These are phyloP conservation scores for Strobilomyces dryophilus DNA, from an alignment of 768 basidiomycete genomes.

Conservation along the genomic window DNA sequence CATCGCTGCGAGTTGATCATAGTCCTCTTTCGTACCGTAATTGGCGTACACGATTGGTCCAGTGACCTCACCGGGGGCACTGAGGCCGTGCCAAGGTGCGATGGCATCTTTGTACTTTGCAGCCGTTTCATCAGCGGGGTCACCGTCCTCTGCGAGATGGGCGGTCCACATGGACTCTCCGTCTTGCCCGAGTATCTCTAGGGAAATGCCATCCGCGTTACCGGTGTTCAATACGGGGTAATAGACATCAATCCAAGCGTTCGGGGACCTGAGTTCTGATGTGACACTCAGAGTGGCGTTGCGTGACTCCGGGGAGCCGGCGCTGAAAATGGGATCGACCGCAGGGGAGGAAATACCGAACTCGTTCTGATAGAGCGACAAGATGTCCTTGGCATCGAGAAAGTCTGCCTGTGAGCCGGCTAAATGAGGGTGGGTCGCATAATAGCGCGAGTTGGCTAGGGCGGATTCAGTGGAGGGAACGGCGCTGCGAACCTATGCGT, in stretches of 20 bases:
- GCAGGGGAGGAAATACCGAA: constrained; percentile 46
- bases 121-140: constrained; percentile 68
- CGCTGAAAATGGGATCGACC: constrained; percentile 56
- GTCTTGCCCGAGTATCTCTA: constrained; percentile 60
- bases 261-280: constrained; percentile 43
- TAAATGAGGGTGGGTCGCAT: constrained; percentile 67
- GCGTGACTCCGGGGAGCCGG: constrained; percentile 65
- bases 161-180: constrained; percentile 62
- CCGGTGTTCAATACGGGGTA: constrained; percentile 81
- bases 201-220: constrained; percentile 54
- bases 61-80: constrained; percentile 67
- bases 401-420: constrained; percentile 63
- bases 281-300: constrained; percentile 59
- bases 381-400: constrained; percentile 60
- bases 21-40: constrained; percentile 73
- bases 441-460: constrained; percentile 49
- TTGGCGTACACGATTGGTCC: constrained; percentile 75
- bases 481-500: constrained; percentile 33
- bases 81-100: constrained; percentile 85
- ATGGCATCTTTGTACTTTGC: constrained; percentile 61
- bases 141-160: constrained; percentile 67
- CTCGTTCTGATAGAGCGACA: constrained; percentile 63
- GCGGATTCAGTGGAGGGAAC: constrained; percentile 58
- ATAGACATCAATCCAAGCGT: constrained; percentile 83
- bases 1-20: constrained; percentile 52